Conservation (phyloP, 371 early-diverging fungal species). For the Apophysomyces ossiformis region DNA sequence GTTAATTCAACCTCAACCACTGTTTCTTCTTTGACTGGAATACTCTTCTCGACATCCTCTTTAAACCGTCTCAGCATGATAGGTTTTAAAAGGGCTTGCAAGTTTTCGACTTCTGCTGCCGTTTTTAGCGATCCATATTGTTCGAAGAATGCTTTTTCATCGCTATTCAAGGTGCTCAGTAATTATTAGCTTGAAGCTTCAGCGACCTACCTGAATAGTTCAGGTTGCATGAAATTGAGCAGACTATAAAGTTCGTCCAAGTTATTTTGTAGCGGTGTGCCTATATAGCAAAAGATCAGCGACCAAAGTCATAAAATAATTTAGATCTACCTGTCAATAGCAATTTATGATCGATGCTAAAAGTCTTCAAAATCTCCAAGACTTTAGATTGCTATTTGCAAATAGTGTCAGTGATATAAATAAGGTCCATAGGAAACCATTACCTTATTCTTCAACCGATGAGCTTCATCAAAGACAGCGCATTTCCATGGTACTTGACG, state of each 20-base stretch:
- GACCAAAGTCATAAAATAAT: neutral
- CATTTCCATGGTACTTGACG: slow-evolving; percentile 83
- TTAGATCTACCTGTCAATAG: slow-evolving; percentile 38
- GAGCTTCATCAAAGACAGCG: slow-evolving; percentile 96
- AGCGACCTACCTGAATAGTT: slow-evolving; percentile 43
- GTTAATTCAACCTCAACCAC: slow-evolving; percentile 90
- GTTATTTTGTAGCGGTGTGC: slow-evolving; percentile 92
- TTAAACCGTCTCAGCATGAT: slow-evolving; percentile 80
- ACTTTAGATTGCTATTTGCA: slow-evolving; percentile 49
- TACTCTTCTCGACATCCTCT: slow-evolving; percentile 87
- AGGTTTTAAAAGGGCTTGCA: slow-evolving; percentile 73
- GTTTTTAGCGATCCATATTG: slow-evolving; percentile 78
- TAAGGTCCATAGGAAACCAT: neutral
- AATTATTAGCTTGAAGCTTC: neutral
- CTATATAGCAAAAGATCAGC: neutral
- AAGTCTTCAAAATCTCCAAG: slow-evolving; percentile 45
- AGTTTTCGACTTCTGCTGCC: slow-evolving; percentile 77
- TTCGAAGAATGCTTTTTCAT: slow-evolving; percentile 74
- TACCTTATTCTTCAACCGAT: slow-evolving; percentile 89
- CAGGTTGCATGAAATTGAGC: slow-evolving; percentile 91
- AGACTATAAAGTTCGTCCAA: slow-evolving; percentile 92
- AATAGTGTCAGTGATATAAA: neutral
- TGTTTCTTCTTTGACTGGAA: slow-evolving; percentile 89
- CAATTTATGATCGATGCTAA: slow-evolving; percentile 52
- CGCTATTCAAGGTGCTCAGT: slow-evolving; percentile 33